Evolutionary conservation across 108 stramenopile genomes (phyloP).

Genomic region (Nitzschia inconspicua): DNA sequence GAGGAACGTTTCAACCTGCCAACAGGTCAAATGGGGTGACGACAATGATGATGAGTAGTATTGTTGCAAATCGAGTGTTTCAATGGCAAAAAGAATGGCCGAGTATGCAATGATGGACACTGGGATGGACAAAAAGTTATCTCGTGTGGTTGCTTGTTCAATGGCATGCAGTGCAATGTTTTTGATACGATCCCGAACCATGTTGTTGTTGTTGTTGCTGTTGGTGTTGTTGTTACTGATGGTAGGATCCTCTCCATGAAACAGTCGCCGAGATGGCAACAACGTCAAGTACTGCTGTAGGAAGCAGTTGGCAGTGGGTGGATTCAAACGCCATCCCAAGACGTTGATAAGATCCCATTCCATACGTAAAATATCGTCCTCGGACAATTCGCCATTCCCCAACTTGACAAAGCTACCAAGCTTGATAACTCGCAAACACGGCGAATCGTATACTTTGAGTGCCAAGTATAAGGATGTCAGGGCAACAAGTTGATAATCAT

Average conservation of each 20-base stretch:
- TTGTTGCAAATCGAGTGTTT: too few relatives aligned
- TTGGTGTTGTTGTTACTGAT: too few relatives aligned
- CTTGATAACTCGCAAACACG: slow-evolving; percentile 2
- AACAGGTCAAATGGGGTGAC: too few relatives aligned
- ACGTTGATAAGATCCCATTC: slow-evolving; percentile 10
- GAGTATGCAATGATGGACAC: slow-evolving; percentile 14
- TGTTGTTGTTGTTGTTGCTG: too few relatives aligned
- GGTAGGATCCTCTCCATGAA: too few relatives aligned
- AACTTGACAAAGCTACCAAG: slow-evolving; percentile 18
- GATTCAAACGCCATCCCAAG: slow-evolving; percentile 10
- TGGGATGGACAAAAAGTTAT: slow-evolving; percentile 6
- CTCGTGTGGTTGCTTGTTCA: slow-evolving; percentile 9
- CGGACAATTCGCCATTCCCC: slow-evolving; percentile 14
- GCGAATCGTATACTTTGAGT: slow-evolving; percentile 26
- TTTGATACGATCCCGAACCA: neutral
- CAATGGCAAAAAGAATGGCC: slow-evolving; percentile 12
- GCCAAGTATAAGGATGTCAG: slow-evolving; percentile 20
- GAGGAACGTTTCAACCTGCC: too few relatives aligned
- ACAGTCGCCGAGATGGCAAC: too few relatives aligned
- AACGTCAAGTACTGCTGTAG: slow-evolving; percentile 17
- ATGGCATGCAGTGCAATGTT: slow-evolving; percentile 10
- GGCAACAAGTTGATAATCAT: slow-evolving; percentile 18
- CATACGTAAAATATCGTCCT: slow-evolving; percentile 19
- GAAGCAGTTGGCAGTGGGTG: slow-evolving; percentile 25
- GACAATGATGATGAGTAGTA: too few relatives aligned